Evolutionary conservation across 352 stramenopile genomes (phyloP).

Genomic region (Pythium biforme): DNA sequence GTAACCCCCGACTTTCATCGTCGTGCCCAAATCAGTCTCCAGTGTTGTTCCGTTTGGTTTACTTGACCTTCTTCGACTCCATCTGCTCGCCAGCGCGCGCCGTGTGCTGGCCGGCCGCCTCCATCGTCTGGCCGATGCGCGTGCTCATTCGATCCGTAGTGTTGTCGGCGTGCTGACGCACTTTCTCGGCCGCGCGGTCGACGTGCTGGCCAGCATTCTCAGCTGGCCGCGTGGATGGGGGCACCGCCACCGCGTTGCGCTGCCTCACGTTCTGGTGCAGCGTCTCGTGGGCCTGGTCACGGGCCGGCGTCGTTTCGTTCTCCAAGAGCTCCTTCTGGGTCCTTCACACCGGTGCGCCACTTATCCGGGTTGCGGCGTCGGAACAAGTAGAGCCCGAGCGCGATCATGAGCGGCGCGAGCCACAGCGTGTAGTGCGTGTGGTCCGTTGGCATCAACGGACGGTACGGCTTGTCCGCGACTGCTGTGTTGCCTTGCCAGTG

Average conservation of each 20-base stretch:
- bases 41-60: too few species aligned
- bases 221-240: slow-evolving; percentile 15
- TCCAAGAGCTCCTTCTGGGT: slow-evolving; percentile 49
- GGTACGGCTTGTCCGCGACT: slow-evolving; percentile 47
- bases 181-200: slow-evolving; percentile 31
- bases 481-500: slow-evolving; percentile 58
- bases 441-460: slow-evolving; percentile 40
- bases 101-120: slow-evolving; percentile 2
- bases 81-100: slow-evolving; percentile 6
- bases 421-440: slow-evolving; percentile 46
- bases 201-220: slow-evolving; percentile 26
- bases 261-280: slow-evolving; percentile 34
- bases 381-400: slow-evolving; percentile 39
- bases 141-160: not conserved
- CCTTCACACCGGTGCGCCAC: slow-evolving; percentile 56
- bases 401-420: slow-evolving; percentile 40
- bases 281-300: slow-evolving; percentile 36
- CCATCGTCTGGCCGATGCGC: slow-evolving; percentile 7
- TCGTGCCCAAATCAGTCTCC: too few species aligned
- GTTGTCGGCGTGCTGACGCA: not conserved
- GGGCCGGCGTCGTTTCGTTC: slow-evolving; percentile 41
- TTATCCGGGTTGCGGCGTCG: slow-evolving; percentile 68
- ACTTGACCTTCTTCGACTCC: slow-evolving; percentile 23
- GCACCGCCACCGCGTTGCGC: slow-evolving; percentile 1
- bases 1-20: too few species aligned